Evolutionary conservation across 805 yeast genomes (phyloP).

Genomic region (Spathaspora girioi): DNA sequence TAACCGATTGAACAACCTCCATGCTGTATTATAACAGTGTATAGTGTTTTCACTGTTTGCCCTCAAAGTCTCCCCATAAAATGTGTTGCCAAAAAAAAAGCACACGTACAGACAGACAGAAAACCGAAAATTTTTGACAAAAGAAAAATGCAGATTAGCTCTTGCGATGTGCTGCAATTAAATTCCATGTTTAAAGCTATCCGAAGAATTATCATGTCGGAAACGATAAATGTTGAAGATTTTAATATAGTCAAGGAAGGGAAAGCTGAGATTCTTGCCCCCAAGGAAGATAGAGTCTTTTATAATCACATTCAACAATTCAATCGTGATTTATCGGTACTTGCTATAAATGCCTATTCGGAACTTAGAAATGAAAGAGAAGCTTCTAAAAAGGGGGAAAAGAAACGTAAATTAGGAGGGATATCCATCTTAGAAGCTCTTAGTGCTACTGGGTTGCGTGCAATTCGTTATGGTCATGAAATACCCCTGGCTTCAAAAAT

Average conservation of each 20-base stretch:
- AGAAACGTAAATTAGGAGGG: slow-evolving; percentile 18
- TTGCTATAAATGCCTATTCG: slow-evolving; percentile 85
- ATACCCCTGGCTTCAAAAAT: slow-evolving; percentile 70
- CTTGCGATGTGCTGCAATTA: background rate
- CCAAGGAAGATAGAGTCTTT: slow-evolving; percentile 80
- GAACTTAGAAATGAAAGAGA: slow-evolving; percentile 41
- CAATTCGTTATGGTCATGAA: slow-evolving; percentile 90
- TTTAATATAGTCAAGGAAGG: slow-evolving; percentile 62
- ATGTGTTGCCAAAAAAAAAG: background rate
- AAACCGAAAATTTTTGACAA: background rate
- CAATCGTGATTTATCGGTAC: slow-evolving; percentile 84
- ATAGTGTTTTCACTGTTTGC: background rate
- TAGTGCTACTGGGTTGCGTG: slow-evolving; percentile 93
- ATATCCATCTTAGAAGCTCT: slow-evolving; percentile 82
- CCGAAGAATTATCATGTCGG: background rate
- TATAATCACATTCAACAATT: slow-evolving; percentile 97
- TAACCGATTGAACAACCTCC: slow-evolving; percentile 1
- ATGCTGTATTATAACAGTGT: background rate
- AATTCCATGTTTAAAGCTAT: background rate
- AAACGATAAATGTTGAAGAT: background rate
- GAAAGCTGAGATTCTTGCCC: slow-evolving; percentile 74
- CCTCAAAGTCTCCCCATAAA: background rate
- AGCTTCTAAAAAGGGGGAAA: slow-evolving; percentile 4
- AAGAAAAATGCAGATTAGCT: background rate
- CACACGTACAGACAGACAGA: background rate